These are phyloP conservation scores for Clonostachys rhizophaga DNA, from an alignment of 2,329 filamentous ascomycete genomes.

Conservation along the genomic window DNA sequence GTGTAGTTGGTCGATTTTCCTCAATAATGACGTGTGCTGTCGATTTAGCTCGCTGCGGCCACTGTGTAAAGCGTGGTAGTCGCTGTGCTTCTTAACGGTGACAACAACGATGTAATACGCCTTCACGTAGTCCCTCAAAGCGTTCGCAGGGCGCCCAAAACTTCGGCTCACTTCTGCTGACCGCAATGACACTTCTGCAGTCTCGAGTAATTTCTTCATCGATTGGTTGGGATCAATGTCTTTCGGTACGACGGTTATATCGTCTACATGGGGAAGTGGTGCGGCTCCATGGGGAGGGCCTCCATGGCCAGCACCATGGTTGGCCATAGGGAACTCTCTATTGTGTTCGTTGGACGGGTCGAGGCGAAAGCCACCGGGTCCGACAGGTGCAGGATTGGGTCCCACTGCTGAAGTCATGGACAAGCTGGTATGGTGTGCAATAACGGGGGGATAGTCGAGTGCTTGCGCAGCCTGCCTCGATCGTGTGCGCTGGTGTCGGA, in stretches of 20 bases:
- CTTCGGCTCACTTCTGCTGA: conserved; percentile 58
- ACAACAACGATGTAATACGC: conserved; percentile 77
- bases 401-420: conserved; percentile 1
- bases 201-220: conserved; percentile 47
- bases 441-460: too few species aligned
- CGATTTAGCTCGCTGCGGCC: conserved; percentile 43
- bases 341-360: too few species aligned
- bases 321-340: conserved; percentile 15
- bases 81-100: conserved; percentile 69
- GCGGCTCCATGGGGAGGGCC: conserved; percentile 15
- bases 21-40: conserved; percentile 44
- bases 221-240: conserved; percentile 44
- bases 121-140: conserved; percentile 79
- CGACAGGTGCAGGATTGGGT: conserved; percentile 13
- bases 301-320: conserved; percentile 15
- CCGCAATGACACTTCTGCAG: conserved; percentile 46
- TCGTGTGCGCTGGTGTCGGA: too few species aligned
- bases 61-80: conserved; percentile 61
- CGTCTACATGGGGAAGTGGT: conserved; percentile 47
- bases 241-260: conserved; percentile 38
- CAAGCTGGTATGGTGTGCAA: background rate
- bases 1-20: conserved; percentile 41
- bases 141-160: conserved; percentile 65
- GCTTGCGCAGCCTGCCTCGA: too few species aligned
- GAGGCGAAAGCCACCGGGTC: background rate